Conservation (phyloP, 495 filamentous ascomycete species). For the Niebla homalea region DNA sequence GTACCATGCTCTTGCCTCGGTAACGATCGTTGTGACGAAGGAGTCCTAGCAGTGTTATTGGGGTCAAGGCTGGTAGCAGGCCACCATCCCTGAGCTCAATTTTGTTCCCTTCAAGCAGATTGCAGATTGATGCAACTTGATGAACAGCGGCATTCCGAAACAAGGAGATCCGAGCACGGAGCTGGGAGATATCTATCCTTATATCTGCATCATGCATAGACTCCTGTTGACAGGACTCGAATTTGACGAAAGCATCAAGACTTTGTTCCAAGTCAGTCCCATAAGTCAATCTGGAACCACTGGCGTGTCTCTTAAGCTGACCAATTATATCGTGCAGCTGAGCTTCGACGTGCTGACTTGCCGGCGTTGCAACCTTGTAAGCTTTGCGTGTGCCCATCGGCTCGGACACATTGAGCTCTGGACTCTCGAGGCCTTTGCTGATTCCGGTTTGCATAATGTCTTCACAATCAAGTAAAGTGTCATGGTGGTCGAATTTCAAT, state of each 20-base stretch:
- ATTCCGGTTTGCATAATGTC: no score
- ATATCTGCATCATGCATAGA: neutral
- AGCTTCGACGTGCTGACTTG: no score
- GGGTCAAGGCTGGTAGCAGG: slow-evolving; percentile 41
- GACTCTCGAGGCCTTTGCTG: no score
- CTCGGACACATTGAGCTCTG: no score
- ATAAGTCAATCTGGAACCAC: no score
- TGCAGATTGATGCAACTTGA: slow-evolving; percentile 14
- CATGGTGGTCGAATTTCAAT: no score
- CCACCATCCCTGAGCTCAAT: slow-evolving; percentile 35
- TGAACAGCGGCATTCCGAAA: slow-evolving; percentile 7
- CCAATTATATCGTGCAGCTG: no score
- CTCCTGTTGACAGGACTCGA: neutral
- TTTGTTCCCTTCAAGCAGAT: slow-evolving; percentile 20
- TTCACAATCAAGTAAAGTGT: no score
- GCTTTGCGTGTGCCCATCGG: no score
- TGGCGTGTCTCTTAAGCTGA: no score
- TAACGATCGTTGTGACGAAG: slow-evolving; percentile 21
- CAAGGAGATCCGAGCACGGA: slow-evolving; percentile 9
- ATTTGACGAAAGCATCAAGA: slow-evolving; percentile 16
- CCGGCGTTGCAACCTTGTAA: no score
- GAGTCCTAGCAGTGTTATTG: slow-evolving; percentile 36
- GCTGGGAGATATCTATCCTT: neutral
- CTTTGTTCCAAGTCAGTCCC: slow-evolving; percentile 25
- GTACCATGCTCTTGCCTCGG: neutral